A percentile compares a stretch with the other conserved stretches of the same genome.
These are phyloP conservation scores for Pseudogymnoascus sp. DNA, from an alignment of 2,329 filamentous ascomycete species.

Conservation along the genomic window DNA sequence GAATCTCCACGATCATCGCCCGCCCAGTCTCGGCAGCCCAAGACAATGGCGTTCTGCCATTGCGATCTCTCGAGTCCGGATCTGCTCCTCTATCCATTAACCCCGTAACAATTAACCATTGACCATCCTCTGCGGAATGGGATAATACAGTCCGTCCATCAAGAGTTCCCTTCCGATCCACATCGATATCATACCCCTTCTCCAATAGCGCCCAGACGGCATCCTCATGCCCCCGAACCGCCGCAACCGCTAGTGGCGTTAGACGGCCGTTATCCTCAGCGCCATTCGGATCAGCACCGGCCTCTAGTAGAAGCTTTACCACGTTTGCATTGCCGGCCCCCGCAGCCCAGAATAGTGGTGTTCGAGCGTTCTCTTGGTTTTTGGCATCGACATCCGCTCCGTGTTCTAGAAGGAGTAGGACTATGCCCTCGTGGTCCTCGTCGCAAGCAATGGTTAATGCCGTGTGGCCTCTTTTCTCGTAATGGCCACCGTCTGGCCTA, in stretches of 20 bases:
- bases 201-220: constrained; percentile 12
- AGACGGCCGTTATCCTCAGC: not conserved
- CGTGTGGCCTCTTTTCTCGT: not conserved
- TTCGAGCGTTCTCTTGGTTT: not conserved
- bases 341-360: not conserved
- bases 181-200: not conserved
- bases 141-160: not conserved
- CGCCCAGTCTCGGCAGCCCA: not conserved
- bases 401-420: not conserved
- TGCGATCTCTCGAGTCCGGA: not conserved
- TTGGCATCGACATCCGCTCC: not conserved
- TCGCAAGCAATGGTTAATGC: not conserved
- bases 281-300: not conserved
- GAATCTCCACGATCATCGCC: not conserved
- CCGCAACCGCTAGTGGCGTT: constrained; percentile 13
- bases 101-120: not conserved
- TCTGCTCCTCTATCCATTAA: not conserved
- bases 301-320: not conserved
- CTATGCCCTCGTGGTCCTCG: not conserved
- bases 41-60: not conserved
- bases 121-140: not conserved
- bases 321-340: not conserved
- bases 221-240: constrained; percentile 11
- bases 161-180: not conserved
- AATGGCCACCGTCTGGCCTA: not conserved